A percentile compares a stretch with the other conserved stretches of the same genome.
phyloP scores from a whole-genome alignment of 129 eudicot species.

The Escallonia rubra region DNA sequence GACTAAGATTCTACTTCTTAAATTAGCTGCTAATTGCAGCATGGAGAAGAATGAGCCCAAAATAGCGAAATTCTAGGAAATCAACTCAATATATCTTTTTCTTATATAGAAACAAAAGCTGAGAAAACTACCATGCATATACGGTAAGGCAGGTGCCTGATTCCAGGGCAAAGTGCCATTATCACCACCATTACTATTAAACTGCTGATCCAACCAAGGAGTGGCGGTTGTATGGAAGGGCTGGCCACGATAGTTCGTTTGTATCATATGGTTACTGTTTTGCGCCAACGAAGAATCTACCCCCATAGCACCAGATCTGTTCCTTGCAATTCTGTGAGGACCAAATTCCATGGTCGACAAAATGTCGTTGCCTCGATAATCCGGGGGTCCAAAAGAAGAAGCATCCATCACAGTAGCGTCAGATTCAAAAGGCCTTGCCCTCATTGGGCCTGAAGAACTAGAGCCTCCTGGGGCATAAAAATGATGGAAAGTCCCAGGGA shows the following conservation, averaged over 20 bases:
- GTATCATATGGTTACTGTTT: slow-evolving; percentile 37
- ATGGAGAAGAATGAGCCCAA: background rate
- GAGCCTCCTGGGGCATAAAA: slow-evolving; percentile 47
- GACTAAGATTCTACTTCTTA: background rate
- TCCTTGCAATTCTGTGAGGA: slow-evolving; percentile 33
- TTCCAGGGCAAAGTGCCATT: slow-evolving; percentile 47
- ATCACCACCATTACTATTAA: slow-evolving; percentile 33
- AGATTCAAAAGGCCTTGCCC: slow-evolving; percentile 33
- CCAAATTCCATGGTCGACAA: slow-evolving; percentile 37
- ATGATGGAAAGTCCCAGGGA: slow-evolving; percentile 33
- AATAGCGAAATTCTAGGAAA: background rate
- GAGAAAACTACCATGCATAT: slow-evolving; percentile 49
- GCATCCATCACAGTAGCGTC: slow-evolving; percentile 30
- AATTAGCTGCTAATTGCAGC: background rate
- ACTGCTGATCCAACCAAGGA: slow-evolving; percentile 61
- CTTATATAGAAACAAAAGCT: background rate
- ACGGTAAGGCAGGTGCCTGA: slow-evolving; percentile 48
- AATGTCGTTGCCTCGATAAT: slow-evolving; percentile 38
- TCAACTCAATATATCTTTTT: background rate
- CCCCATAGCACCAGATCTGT: slow-evolving; percentile 37
- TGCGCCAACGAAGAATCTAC: slow-evolving; percentile 38
- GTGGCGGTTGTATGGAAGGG: slow-evolving; percentile 33
- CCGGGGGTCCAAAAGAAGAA: slow-evolving; percentile 39
- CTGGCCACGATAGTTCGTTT: slow-evolving; percentile 43
- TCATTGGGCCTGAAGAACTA: slow-evolving; percentile 57